Evolutionary conservation across 1,139 yeast genomes (phyloP), one percentile per base, ranked within the genome.

Genomic region (Candida frijolesensis): DNA sequence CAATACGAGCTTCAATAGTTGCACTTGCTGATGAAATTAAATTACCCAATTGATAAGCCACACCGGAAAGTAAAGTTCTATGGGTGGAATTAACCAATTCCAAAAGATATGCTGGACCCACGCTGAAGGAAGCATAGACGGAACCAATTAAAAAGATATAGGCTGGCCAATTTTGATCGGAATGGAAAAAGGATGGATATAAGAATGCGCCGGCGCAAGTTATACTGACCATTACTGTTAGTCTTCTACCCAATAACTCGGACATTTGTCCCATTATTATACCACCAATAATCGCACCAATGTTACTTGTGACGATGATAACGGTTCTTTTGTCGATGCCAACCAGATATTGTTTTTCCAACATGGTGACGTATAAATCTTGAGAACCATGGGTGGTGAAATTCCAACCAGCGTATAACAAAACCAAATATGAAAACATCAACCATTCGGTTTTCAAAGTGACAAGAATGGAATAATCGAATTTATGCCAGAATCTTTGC

Each of bases 361-460:
- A 66, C 63, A 78, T 62, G 0, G 83, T 78, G 35, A 82, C 82
- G 62, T 74, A 78, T 51, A 80, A 66, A 62, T 80, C 85, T 60
- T 79, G 84, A 9, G 83, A 74, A 0, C 83, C 83, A 53, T 80
- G 85, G 11, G 83, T 75, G 63, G 76, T 72, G 60, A 80, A 80
- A 61, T 80, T 80, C 63, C 74, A 70, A 11, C 79, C 80, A 4
- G 82, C 65, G 77, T 79, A 72, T 54, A 78, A 62, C 38, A 79
- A 58, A 9, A 79, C 68, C 54, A 79, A 61, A 57, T 78, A 80
- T 44, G 71, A 56, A 54, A 78, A 71, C 57, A 75, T 63, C 19
- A 78, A 63, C 79, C 77, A 79, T 60, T 70, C 79, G 44, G 68
- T 76, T 63, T 60, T 67, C 51, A 67, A 57, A 19, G 68, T 58